Conservation (phyloP, 805 yeast genomes). For the Hemisphaericaspora nanyangensis region DNA sequence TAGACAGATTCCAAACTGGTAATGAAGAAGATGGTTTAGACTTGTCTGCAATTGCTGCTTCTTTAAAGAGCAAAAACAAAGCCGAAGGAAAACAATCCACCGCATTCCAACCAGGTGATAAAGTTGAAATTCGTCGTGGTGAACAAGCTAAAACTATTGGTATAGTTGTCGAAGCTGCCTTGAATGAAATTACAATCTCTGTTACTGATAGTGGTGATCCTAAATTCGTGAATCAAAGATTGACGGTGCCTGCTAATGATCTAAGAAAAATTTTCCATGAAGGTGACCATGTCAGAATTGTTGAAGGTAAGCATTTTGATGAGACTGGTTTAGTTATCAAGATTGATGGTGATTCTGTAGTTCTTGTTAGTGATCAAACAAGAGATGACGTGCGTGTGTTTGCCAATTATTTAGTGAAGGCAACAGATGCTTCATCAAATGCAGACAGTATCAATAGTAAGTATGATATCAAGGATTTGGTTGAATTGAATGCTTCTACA, state of each 20-base stretch:
- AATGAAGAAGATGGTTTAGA: constrained; percentile 85
- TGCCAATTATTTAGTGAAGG: constrained; percentile 84
- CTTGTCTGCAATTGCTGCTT: constrained; percentile 78
- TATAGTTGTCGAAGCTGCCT: constrained; percentile 62
- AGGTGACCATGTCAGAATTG: constrained; percentile 94
- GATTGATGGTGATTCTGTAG: constrained; percentile 79
- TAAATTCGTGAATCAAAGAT: constrained; percentile 49
- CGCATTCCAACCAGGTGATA: constrained; percentile 86
- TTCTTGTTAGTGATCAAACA: constrained; percentile 85
- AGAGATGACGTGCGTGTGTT: constrained; percentile 87
- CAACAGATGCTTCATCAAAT: constrained; percentile 71
- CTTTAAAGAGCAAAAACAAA: constrained; percentile 55
- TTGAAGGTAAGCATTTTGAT: constrained; percentile 86
- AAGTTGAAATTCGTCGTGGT: constrained; percentile 87
- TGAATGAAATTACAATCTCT: constrained; percentile 48
- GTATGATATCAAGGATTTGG: constrained; percentile 85
- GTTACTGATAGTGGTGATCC: constrained; percentile 56
- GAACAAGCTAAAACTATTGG: constrained; percentile 92
- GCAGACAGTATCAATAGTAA: constrained; percentile 65
- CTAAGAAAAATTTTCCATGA: constrained; percentile 80
- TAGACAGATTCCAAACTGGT: constrained; percentile 73
- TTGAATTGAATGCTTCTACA: constrained; percentile 76
- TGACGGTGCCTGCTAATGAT: constrained; percentile 79
- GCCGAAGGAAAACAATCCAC: constrained; percentile 24
- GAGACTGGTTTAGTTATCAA: constrained; percentile 93